These are phyloP conservation scores for Apiotrichum siamense DNA, from an alignment of 1,284 basidiomycete species.

Conservation along the genomic window DNA sequence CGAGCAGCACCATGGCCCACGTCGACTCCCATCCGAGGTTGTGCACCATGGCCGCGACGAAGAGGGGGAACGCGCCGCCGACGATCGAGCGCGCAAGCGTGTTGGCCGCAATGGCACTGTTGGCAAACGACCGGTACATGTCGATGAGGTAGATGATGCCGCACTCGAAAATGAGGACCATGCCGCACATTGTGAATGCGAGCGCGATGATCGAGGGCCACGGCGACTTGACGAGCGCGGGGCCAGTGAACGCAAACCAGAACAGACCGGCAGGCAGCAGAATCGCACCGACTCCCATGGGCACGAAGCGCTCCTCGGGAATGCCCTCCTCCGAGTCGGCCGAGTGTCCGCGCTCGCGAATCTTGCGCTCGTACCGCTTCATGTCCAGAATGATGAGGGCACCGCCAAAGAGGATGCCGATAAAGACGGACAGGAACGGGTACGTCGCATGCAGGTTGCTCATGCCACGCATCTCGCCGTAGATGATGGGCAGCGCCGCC, in stretches of 20 bases:
- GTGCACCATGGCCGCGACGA: slow-evolving; percentile 21
- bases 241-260: slow-evolving; percentile 27
- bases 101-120: slow-evolving; percentile 25
- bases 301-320: slow-evolving; percentile 21
- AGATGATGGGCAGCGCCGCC: slow-evolving; percentile 22
- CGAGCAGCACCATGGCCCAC: slow-evolving; percentile 18
- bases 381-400: slow-evolving; percentile 18
- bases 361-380: slow-evolving; percentile 12
- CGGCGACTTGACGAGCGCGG: slow-evolving; percentile 14
- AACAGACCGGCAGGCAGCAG: slow-evolving; percentile 19
- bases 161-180: slow-evolving; percentile 20
- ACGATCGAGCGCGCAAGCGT: slow-evolving; percentile 16
- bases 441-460: slow-evolving; percentile 1
- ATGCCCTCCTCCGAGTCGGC: slow-evolving; percentile 1
- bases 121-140: slow-evolving; percentile 21
- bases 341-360: no score
- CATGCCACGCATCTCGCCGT: slow-evolving; percentile 19
- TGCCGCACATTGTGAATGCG: slow-evolving; percentile 19
- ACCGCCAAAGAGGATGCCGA: slow-evolving; percentile 21
- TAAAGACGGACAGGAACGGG: slow-evolving; percentile 16
- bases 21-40: slow-evolving; percentile 17
- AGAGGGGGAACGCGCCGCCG: slow-evolving; percentile 23
- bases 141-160: slow-evolving; percentile 20
- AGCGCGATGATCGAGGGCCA: slow-evolving; percentile 23
- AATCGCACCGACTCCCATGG: slow-evolving; percentile 19